A percentile compares a stretch with the other conserved stretches of the same genome.
Evolutionary conservation across 2,329 filamentous ascomycete species (phyloP).

Genomic region (Didymella sp.): DNA sequence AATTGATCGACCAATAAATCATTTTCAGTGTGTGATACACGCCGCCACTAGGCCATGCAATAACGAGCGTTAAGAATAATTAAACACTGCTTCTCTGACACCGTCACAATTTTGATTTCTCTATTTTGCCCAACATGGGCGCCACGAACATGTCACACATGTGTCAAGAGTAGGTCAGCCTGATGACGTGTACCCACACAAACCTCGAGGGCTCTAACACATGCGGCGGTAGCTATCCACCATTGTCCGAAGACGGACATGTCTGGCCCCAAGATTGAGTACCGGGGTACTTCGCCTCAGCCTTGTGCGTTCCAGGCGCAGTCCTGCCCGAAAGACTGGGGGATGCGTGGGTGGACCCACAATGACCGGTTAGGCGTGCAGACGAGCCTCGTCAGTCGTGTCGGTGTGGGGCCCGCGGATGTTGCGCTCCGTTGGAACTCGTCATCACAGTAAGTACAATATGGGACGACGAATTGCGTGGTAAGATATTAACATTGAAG

Average conservation of each 20-base stretch:
- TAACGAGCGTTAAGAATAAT: too few species aligned
- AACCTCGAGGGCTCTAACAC: background rate
- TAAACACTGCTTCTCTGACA: too few species aligned
- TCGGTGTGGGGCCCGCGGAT: background rate
- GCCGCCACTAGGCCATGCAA: too few species aligned
- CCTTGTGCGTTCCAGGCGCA: conserved; percentile 3
- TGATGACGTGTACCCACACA: conserved; percentile 1
- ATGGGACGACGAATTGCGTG: background rate
- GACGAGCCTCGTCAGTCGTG: conserved; percentile 1
- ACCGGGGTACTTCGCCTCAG: background rate
- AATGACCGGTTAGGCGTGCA: conserved; percentile 18
- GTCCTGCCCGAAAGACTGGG: background rate
- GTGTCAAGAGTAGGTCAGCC: background rate
- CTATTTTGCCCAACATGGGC: too few species aligned
- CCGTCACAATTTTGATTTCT: too few species aligned
- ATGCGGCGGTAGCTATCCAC: background rate
- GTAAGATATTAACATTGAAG: conserved; percentile 3
- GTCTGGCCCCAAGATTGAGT: background rate
- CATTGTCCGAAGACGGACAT: background rate
- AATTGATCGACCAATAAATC: too few species aligned
- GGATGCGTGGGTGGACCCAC: conserved; percentile 7
- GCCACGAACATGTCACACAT: too few species aligned
- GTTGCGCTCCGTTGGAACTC: background rate
- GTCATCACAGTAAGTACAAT: background rate
- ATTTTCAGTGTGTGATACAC: too few species aligned